Percentiles rank a stretch among this genome's conserved stretches.
phyloP scores from a whole-genome alignment of 805 yeast genomes.

The Pichia cabralensis region DNA sequence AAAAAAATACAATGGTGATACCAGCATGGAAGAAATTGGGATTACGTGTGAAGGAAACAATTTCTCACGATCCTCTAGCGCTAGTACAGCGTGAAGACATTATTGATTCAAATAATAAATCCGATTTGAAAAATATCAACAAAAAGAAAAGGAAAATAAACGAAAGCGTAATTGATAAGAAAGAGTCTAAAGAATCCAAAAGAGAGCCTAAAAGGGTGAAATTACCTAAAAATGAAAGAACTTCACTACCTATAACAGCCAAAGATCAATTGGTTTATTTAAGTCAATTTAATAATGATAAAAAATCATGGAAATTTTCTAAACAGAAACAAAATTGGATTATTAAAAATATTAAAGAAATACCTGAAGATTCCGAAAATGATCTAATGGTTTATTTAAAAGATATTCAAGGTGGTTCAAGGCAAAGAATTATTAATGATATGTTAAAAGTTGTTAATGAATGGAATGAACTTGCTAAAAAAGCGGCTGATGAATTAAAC shows the following conservation, averaged over 20 bases:
- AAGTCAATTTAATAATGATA: constrained; percentile 45
- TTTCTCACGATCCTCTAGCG: constrained; percentile 36
- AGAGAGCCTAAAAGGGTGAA: constrained; percentile 63
- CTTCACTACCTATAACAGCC: constrained; percentile 64
- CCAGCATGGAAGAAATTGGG: constrained; percentile 86
- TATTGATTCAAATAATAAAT: constrained; percentile 7
- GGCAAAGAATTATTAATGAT: constrained; percentile 43
- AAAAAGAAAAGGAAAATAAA: constrained; percentile 27
- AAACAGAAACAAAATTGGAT: constrained; percentile 86
- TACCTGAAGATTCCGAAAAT: constrained; percentile 43
- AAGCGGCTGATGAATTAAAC: constrained; percentile 27
- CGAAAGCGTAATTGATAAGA: constrained; percentile 19
- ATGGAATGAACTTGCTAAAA: constrained; percentile 47
- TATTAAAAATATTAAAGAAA: constrained; percentile 45
- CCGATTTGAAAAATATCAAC: constrained; percentile 13
- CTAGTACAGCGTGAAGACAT: too few species aligned
- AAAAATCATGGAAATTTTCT: constrained; percentile 68
- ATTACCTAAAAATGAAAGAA: constrained; percentile 54
- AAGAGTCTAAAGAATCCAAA: constrained; percentile 29
- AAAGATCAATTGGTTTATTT: constrained; percentile 64
- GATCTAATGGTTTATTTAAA: constrained; percentile 42
- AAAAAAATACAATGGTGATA: too few species aligned
- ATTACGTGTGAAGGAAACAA: constrained; percentile 43
- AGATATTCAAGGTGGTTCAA: constrained; percentile 64
- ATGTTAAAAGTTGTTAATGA: constrained; percentile 35